phyloP scores from a whole-genome alignment of 768 basidiomycete genomes.

The Sistotremastrum niveocremeum region DNA sequence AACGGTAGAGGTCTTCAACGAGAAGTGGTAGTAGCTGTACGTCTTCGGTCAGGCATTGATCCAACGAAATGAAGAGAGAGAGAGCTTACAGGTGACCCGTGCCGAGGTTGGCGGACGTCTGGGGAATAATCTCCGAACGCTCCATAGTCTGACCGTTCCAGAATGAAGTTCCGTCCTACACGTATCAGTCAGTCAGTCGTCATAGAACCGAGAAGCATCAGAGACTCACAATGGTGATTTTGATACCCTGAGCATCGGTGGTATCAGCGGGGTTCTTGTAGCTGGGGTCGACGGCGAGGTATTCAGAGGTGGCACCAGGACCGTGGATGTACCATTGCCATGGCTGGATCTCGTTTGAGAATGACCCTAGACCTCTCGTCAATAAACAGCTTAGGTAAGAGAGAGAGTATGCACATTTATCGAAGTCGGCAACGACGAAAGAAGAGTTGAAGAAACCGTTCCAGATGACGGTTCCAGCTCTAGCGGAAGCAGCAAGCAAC shows the following conservation, averaged over 20 bases:
- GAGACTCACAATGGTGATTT: slow-evolving; percentile 27
- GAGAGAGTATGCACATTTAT: slow-evolving; percentile 40
- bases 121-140: slow-evolving; percentile 22
- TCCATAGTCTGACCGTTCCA: slow-evolving; percentile 42
- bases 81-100: slow-evolving; percentile 30
- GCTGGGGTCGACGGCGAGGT: slow-evolving; percentile 33
- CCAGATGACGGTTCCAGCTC: slow-evolving; percentile 43
- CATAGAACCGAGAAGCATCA: too few relatives aligned
- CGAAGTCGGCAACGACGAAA: slow-evolving; percentile 32
- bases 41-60: too few relatives aligned
- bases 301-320: slow-evolving; percentile 33
- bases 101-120: slow-evolving; percentile 40
- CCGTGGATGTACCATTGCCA: slow-evolving; percentile 56
- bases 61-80: too few relatives aligned
- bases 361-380: slow-evolving; percentile 29
- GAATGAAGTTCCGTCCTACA: slow-evolving; percentile 29
- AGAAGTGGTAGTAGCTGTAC: slow-evolving; percentile 39
- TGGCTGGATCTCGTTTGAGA: slow-evolving; percentile 37
- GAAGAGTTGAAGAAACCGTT: slow-evolving; percentile 39
- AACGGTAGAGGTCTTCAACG: slow-evolving; percentile 31
- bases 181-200: too few relatives aligned
- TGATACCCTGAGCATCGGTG: slow-evolving; percentile 35
- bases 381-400: background rate
- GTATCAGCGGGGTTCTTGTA: slow-evolving; percentile 50
- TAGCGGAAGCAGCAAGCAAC: slow-evolving; percentile 16